phyloP scores from a whole-genome alignment of 352 stramenopile genomes.

The Phytophthora pinifolia region DNA sequence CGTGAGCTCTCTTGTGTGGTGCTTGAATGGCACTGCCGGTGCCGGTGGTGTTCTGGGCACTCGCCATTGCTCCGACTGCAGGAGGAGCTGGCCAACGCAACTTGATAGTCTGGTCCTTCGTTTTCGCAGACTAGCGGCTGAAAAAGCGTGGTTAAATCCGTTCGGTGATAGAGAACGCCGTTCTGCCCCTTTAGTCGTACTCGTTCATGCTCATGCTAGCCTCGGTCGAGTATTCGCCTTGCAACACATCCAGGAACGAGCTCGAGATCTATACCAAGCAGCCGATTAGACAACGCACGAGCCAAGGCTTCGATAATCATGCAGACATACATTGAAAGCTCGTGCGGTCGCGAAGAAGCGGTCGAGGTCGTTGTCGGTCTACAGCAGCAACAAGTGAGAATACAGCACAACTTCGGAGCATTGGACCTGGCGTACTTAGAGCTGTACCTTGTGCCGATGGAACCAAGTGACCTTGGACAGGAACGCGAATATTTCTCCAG shows the following conservation, averaged over 20 bases:
- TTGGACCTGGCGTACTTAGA: background rate
- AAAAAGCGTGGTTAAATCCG: background rate
- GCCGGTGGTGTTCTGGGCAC: background rate
- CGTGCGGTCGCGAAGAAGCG: conserved; percentile 36
- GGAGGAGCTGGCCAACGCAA: background rate
- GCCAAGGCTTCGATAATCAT: no score
- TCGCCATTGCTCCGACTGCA: background rate
- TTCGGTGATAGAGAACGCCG: background rate
- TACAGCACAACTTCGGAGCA: background rate
- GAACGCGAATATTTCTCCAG: conserved; percentile 36
- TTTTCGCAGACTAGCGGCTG: background rate
- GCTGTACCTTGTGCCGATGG: conserved; percentile 36
- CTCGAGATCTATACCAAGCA: conserved; percentile 31
- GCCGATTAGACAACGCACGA: no score
- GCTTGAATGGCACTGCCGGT: background rate
- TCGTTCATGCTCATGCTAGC: conserved; percentile 48
- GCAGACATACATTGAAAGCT: conserved; percentile 33
- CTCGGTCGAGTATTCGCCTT: conserved; percentile 49
- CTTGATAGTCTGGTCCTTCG: background rate
- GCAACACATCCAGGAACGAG: conserved; percentile 40
- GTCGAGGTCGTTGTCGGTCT: conserved; percentile 38
- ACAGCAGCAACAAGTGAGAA: conserved; percentile 1
- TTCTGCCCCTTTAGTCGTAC: conserved; percentile 26
- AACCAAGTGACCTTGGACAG: conserved; percentile 38
- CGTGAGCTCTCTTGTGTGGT: background rate